Conservation (phyloP, 768 basidiomycete species). For the Mycena venus region DNA sequence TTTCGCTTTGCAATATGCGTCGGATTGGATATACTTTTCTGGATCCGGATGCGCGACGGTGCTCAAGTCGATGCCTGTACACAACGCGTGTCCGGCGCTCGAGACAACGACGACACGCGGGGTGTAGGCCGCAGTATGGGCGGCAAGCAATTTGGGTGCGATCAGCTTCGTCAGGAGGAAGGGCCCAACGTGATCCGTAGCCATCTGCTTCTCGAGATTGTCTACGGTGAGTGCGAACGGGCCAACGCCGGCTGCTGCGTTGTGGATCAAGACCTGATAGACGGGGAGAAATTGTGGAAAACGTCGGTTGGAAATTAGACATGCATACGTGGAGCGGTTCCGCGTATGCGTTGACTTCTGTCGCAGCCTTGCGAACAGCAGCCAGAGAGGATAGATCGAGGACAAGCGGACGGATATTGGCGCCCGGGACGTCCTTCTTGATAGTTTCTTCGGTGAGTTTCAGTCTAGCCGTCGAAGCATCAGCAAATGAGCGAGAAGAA, state of each 20-base stretch:
- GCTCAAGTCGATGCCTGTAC: slow-evolving; percentile 1
- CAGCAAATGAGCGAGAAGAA: neutral
- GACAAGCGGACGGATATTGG: neutral
- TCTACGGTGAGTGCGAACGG: slow-evolving; percentile 9
- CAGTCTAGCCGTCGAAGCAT: neutral
- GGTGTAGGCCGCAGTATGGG: neutral
- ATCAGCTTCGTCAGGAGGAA: slow-evolving; percentile 4
- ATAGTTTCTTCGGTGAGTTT: neutral
- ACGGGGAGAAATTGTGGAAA: neutral
- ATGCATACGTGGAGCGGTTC: slow-evolving; percentile 7
- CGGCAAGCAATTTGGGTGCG: neutral
- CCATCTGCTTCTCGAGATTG: slow-evolving; percentile 6
- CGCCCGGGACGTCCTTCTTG: too few relatives aligned
- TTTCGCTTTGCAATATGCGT: slow-evolving; percentile 7
- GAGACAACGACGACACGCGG: slow-evolving; percentile 11
- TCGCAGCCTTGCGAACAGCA: neutral
- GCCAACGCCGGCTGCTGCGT: slow-evolving; percentile 3
- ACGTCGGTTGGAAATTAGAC: neutral
- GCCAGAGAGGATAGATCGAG: slow-evolving; percentile 4
- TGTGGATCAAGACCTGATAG: slow-evolving; percentile 6
- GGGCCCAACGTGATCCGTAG: neutral
- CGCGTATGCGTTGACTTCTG: neutral
- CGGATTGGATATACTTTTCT: neutral
- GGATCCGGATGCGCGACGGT: neutral
- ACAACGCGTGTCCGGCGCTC: neutral